phyloP scores from a whole-genome alignment of 177 flowering plant species.

The Telopea speciosissima region DNA sequence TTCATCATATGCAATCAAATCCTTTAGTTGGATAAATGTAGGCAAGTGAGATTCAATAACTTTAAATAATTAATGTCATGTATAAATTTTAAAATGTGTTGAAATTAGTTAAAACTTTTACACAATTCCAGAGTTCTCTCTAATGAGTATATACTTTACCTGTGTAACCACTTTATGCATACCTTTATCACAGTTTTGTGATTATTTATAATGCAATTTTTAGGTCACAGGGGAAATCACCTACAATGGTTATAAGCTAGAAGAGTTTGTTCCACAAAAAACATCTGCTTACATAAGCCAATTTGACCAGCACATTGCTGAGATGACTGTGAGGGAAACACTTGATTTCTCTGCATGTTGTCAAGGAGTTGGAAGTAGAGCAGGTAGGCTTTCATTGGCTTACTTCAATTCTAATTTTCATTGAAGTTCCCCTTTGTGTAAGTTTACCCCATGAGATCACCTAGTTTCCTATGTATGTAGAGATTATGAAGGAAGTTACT shows the following conservation, averaged over 20 bases:
- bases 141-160: too few relatives aligned
- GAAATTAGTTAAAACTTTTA: too few relatives aligned
- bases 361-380: constrained; percentile 40
- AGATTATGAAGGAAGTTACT: constrained; percentile 36
- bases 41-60: too few relatives aligned
- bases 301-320: constrained; percentile 38
- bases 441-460: neutral
- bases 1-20: too few relatives aligned
- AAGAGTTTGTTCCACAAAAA: constrained; percentile 42
- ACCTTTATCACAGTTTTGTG: neutral
- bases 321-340: constrained; percentile 47
- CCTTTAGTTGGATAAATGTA: too few relatives aligned
- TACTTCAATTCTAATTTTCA: neutral
- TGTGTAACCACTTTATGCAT: too few relatives aligned
- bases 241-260: constrained; percentile 34
- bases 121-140: too few relatives aligned
- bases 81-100: too few relatives aligned
- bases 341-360: constrained; percentile 40
- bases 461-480: constrained; percentile 12
- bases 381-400: constrained; percentile 14
- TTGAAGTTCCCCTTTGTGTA: neutral
- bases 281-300: constrained; percentile 48
- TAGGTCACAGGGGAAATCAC: constrained; percentile 34
- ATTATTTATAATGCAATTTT: neutral
- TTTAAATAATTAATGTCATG: too few relatives aligned